phyloP scores from a whole-genome alignment of 495 filamentous ascomycete species.

The Podospora bellae-mahoneyi region DNA sequence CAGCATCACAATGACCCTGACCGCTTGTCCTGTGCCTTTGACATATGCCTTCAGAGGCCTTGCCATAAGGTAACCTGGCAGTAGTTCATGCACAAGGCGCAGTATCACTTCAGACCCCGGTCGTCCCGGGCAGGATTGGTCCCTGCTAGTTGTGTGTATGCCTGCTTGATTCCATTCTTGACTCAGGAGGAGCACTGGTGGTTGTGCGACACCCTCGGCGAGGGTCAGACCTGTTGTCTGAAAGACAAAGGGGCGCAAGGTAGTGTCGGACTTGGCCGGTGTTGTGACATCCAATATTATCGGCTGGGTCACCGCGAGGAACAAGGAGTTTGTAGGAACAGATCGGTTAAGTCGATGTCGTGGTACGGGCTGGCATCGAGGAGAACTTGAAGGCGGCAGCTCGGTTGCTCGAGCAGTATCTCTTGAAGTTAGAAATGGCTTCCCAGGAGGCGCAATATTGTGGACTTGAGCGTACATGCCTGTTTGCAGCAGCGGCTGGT shows the following conservation, averaged over 20 bases:
- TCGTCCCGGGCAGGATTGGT: background rate
- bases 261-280: background rate
- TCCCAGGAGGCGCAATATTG: too few relatives aligned
- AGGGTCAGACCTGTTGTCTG: background rate
- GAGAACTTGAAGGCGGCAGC: background rate
- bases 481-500: too few relatives aligned
- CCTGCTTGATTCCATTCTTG: background rate
- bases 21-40: background rate
- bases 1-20: background rate
- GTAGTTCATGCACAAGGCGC: background rate
- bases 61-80: background rate
- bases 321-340: background rate
- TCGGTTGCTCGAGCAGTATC: background rate
- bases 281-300: background rate
- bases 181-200: background rate
- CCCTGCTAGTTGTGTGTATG: background rate
- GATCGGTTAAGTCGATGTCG: background rate
- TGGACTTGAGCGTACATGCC: too few relatives aligned
- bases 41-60: background rate
- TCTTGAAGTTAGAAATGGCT: background rate
- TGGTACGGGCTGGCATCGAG: background rate
- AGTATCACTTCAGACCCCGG: background rate
- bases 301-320: background rate
- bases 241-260: background rate
- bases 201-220: background rate